Evolutionary conservation across 805 yeast species (phyloP).

Genomic region (Hyphopichia homilentoma): DNA sequence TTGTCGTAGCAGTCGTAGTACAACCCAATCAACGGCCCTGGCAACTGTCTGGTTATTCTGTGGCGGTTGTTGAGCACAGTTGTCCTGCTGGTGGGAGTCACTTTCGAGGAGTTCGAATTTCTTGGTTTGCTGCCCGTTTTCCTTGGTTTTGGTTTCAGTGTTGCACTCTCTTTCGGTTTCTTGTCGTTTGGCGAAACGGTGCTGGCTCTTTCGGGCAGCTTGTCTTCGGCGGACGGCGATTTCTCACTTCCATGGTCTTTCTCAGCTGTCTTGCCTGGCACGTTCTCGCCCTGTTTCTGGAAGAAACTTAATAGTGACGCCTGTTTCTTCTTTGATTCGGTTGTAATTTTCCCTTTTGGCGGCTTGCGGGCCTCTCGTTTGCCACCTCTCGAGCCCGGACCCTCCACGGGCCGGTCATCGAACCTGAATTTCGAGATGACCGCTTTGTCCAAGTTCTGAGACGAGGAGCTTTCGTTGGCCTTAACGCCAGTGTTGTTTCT

Average conservation of each 20-base stretch:
- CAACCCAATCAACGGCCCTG: conserved; percentile 37
- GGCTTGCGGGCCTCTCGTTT: conserved; percentile 12
- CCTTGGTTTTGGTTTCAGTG: conserved; percentile 2
- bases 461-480: conserved; percentile 13
- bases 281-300: background rate
- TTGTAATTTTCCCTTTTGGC: conserved; percentile 21
- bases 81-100: conserved; percentile 20
- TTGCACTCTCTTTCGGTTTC: background rate
- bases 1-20: conserved; percentile 37
- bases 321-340: background rate
- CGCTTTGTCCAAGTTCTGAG: conserved; percentile 26
- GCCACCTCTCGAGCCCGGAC: conserved; percentile 41
- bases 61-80: conserved; percentile 25
- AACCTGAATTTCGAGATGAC: conserved; percentile 29
- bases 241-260: no score
- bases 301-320: background rate
- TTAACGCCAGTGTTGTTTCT: conserved; percentile 12
- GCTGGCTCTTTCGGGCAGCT: background rate
- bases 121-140: conserved; percentile 2
- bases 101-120: conserved; percentile 3
- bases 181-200: background rate
- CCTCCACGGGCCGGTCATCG: conserved; percentile 31
- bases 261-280: background rate
- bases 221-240: no score
- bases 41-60: conserved; percentile 30